phyloP scores from a whole-genome alignment of 257 asterid genomes.

The Solanum clarkiae region DNA sequence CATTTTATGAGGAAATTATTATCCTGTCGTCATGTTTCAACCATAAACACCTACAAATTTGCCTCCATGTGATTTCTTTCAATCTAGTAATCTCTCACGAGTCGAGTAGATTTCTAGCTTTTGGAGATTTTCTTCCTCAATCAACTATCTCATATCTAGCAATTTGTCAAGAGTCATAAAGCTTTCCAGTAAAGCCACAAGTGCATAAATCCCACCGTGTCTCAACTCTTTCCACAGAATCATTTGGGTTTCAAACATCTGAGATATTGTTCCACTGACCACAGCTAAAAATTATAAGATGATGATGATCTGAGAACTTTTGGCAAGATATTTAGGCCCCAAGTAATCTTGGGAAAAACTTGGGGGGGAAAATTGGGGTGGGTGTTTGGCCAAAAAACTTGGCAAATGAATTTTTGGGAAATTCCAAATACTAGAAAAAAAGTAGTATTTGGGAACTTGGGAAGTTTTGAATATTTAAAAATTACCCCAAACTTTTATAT shows the following conservation, averaged over 20 bases:
- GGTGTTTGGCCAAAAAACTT: no score
- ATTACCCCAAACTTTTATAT: no score
- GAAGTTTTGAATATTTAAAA: no score
- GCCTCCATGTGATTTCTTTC: neutral
- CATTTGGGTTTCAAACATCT: neutral
- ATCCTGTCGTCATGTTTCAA: neutral
- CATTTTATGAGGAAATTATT: neutral
- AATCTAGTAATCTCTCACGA: neutral
- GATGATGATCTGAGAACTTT: neutral
- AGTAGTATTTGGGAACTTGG: no score
- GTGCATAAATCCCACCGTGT: neutral
- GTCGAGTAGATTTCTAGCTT: neutral
- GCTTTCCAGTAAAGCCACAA: neutral
- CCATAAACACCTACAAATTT: neutral
- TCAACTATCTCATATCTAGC: neutral
- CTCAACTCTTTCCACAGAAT: neutral
- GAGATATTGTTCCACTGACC: neutral
- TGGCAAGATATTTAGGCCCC: neutral
- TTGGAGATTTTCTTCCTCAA: neutral
- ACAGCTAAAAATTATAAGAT: neutral
- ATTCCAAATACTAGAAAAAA: no score
- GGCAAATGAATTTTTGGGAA: no score
- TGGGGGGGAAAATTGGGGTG: no score
- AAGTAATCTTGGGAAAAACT: no score
- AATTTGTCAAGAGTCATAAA: neutral